Percentiles rank a stretch among this genome's conserved stretches.
phyloP scores from a whole-genome alignment of 768 basidiomycete species.

The Macrolepiota fuliginosa region DNA sequence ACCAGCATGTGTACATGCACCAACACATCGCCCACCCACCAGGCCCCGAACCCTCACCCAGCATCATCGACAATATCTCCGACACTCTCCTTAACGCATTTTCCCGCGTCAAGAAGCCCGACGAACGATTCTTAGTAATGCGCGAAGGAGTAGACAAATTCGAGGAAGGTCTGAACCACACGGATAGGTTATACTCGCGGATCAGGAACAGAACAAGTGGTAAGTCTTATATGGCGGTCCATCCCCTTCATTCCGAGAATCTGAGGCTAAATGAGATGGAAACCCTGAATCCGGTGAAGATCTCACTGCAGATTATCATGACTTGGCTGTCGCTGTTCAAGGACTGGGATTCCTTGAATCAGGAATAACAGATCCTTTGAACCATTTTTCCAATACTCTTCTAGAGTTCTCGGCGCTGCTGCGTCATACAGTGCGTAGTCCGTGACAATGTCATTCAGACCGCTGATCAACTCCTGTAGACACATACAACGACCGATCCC shows the following conservation, averaged over 20 bases:
- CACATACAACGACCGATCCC: conserved; percentile 88
- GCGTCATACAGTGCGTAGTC: conserved; percentile 69
- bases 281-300: conserved; percentile 84
- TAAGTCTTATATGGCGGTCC: conserved; percentile 44
- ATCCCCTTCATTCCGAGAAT: conserved; percentile 38
- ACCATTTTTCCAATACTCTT: conserved; percentile 94
- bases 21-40: conserved; percentile 93
- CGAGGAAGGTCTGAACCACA: conserved; percentile 83
- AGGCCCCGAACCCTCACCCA: conserved; percentile 71
- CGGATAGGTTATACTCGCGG: conserved; percentile 81
- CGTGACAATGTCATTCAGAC: neutral
- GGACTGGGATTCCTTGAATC: conserved; percentile 97
- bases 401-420: conserved; percentile 91
- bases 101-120: conserved; percentile 92
- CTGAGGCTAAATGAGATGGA: conserved; percentile 87
- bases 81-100: conserved; percentile 97
- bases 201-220: conserved; percentile 82
- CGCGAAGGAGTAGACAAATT: conserved; percentile 92
- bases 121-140: conserved; percentile 93
- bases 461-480: conserved; percentile 41
- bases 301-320: conserved; percentile 95
- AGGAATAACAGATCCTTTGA: conserved; percentile 96
- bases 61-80: conserved; percentile 91
- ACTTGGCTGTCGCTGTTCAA: conserved; percentile 93
- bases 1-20: conserved; percentile 94